These are phyloP conservation scores for Chaetomium olivaceum DNA, from an alignment of 2,329 filamentous ascomycete genomes.

Conservation along the genomic window DNA sequence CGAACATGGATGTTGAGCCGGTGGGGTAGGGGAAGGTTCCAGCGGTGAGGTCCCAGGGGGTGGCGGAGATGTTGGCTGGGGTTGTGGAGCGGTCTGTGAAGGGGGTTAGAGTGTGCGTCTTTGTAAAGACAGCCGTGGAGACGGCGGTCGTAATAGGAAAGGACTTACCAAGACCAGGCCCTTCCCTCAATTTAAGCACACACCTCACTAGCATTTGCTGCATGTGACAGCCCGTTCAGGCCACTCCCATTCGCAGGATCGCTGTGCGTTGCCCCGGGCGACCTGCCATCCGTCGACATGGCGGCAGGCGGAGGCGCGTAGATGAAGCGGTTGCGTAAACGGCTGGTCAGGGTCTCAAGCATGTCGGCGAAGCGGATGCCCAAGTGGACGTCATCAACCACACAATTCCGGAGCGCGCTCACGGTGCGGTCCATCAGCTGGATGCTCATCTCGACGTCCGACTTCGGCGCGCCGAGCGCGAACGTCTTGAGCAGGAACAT, in stretches of 20 bases:
- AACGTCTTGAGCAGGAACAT: constrained; percentile 87
- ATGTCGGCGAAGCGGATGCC: constrained; percentile 83
- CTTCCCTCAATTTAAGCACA: constrained; percentile 44
- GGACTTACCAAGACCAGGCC: constrained; percentile 43
- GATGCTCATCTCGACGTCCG: constrained; percentile 74
- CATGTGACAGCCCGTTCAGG: constrained; percentile 21
- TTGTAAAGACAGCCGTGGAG: not conserved
- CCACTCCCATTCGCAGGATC: constrained; percentile 30
- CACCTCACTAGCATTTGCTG: constrained; percentile 26
- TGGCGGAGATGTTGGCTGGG: constrained; percentile 60
- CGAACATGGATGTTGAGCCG: constrained; percentile 50
- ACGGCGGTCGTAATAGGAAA: not conserved
- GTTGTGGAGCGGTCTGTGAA: constrained; percentile 44
- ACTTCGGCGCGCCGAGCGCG: constrained; percentile 74
- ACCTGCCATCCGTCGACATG: constrained; percentile 36
- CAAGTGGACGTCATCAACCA: constrained; percentile 82
- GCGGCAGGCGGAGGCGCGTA: constrained; percentile 55
- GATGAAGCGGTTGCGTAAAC: constrained; percentile 73
- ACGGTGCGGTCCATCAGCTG: constrained; percentile 74
- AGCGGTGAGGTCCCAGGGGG: constrained; percentile 59
- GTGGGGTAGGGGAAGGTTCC: constrained; percentile 57
- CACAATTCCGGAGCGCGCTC: constrained; percentile 71
- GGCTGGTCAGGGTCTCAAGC: constrained; percentile 74
- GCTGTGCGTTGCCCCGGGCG: constrained; percentile 35
- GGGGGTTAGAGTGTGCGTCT: not conserved